These are phyloP conservation scores for Albophoma yamanashiensis DNA, from an alignment of 2,329 filamentous ascomycete genomes.

Conservation along the genomic window DNA sequence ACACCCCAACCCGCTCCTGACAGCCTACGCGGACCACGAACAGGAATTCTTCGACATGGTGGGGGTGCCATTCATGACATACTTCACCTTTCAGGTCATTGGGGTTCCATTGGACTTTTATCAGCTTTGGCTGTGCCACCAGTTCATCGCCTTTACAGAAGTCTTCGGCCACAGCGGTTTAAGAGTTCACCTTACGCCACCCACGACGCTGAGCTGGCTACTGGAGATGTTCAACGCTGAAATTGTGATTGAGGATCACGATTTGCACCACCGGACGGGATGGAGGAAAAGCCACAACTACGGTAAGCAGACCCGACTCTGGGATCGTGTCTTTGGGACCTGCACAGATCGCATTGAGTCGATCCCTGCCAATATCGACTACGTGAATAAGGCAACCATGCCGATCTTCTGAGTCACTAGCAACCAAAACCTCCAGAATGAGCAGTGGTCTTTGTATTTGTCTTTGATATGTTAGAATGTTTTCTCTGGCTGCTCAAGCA, in stretches of 20 bases:
- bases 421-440: background rate
- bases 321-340: constrained; percentile 26
- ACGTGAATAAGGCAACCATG: constrained; percentile 12
- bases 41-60: constrained; percentile 31
- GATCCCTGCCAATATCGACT: constrained; percentile 18
- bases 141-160: constrained; percentile 28
- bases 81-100: constrained; percentile 16
- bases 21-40: constrained; percentile 28
- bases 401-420: constrained; percentile 11
- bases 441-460: background rate
- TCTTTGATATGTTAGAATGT: background rate
- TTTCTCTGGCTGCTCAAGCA: background rate
- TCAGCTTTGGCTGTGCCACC: constrained; percentile 33
- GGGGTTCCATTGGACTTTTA: constrained; percentile 33
- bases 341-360: constrained; percentile 24
- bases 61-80: constrained; percentile 27
- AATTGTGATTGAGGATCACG: constrained; percentile 29
- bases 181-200: constrained; percentile 20
- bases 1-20: constrained; percentile 29
- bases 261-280: constrained; percentile 25
- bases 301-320: constrained; percentile 25
- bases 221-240: constrained; percentile 21
- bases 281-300: constrained; percentile 26
- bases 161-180: constrained; percentile 26
- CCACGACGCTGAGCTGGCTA: constrained; percentile 19